phyloP scores from a whole-genome alignment of 345 rosid genomes.

The Acer saccharum region DNA sequence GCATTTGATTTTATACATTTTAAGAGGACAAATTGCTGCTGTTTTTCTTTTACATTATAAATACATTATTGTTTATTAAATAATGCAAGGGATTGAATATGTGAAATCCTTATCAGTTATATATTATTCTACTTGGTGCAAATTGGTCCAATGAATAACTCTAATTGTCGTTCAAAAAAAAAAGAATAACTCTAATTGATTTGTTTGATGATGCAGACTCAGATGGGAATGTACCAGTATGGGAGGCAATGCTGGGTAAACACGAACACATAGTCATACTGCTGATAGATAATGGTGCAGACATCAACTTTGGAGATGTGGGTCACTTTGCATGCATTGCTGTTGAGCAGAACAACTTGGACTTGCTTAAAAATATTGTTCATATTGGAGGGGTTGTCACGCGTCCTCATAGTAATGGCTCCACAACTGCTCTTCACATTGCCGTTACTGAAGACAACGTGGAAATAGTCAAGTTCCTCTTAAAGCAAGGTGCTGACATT shows the following conservation, averaged over 20 bases:
- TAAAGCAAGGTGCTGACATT: conserved; percentile 64
- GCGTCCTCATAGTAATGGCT: conserved; percentile 45
- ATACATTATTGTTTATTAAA: neutral
- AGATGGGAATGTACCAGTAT: conserved; percentile 72
- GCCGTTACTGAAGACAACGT: conserved; percentile 78
- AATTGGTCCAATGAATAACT: neutral
- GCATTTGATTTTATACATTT: neutral
- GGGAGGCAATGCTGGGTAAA: conserved; percentile 79
- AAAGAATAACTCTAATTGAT: neutral
- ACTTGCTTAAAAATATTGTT: conserved; percentile 60
- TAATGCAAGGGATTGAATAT: neutral
- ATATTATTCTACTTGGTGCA: neutral
- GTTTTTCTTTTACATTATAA: neutral
- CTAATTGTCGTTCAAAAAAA: too few species aligned
- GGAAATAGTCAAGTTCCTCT: conserved; percentile 67
- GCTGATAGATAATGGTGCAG: conserved; percentile 47
- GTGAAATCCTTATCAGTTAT: neutral
- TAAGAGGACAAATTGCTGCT: neutral
- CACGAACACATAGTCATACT: conserved; percentile 53
- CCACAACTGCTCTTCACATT: conserved; percentile 67
- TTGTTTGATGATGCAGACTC: conserved; percentile 45
- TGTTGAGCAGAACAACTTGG: conserved; percentile 66
- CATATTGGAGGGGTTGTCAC: conserved; percentile 61
- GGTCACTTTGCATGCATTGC: conserved; percentile 77
- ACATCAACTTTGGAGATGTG: conserved; percentile 59